phyloP scores from a whole-genome alignment of 176 grass and related monocot genomes.

The Triticum urartu region DNA sequence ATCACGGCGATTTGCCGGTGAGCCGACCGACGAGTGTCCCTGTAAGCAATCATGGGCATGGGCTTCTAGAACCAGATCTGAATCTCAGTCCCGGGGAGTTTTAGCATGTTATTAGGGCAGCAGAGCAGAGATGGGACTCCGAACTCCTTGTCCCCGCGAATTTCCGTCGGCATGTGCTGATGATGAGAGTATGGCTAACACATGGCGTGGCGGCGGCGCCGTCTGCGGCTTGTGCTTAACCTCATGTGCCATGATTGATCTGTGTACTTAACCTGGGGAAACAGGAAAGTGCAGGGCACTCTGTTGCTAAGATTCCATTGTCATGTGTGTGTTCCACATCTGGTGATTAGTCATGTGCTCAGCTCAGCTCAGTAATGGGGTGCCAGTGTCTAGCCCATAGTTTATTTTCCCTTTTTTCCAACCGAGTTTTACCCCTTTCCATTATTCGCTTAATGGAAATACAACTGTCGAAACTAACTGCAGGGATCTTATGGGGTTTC shows the following conservation, averaged over 20 bases:
- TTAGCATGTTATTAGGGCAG: slow-evolving; percentile 15
- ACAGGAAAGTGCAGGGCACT: not conserved
- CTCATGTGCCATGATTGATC: slow-evolving; percentile 25
- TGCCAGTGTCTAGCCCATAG: not conserved
- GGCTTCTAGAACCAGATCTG: slow-evolving; percentile 5
- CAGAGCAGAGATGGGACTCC: not conserved
- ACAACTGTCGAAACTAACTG: no score
- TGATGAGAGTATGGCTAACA: slow-evolving; percentile 11
- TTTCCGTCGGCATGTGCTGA: not conserved
- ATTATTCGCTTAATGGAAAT: no score
- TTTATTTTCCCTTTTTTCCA: not conserved
- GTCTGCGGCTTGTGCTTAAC: not conserved
- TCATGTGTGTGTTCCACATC: slow-evolving; percentile 27
- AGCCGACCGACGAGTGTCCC: slow-evolving; percentile 15
- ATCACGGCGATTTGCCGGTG: slow-evolving; percentile 2
- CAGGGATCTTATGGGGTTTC: no score
- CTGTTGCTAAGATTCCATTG: not conserved
- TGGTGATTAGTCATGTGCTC: slow-evolving; percentile 35
- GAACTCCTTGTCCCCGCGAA: not conserved
- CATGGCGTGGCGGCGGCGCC: not conserved
- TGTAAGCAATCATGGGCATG: slow-evolving; percentile 15
- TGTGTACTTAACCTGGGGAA: slow-evolving; percentile 17
- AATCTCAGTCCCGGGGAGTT: not conserved
- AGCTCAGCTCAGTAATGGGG: not conserved
- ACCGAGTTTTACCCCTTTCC: no score